Evolutionary conservation across 2,329 filamentous ascomycete species (phyloP).

Genomic region (Aspergillus sp.): DNA sequence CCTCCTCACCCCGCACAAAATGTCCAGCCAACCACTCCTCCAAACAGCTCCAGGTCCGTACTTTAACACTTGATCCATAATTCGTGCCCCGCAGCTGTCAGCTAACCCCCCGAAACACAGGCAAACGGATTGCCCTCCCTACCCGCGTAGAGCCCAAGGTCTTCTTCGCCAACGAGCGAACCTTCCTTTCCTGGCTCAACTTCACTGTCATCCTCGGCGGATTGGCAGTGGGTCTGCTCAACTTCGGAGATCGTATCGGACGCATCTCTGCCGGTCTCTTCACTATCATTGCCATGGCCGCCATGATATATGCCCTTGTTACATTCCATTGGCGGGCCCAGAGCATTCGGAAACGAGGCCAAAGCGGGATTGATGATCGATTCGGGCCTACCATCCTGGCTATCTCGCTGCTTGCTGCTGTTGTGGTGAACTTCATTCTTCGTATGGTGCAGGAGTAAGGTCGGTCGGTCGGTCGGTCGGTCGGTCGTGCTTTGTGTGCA

Average conservation of each 20-base stretch:
- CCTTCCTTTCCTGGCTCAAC: constrained; percentile 99
- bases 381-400: constrained; percentile 91
- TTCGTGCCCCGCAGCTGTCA: background rate
- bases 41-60: constrained; percentile 82
- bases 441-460: constrained; percentile 45
- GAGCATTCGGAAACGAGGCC: constrained; percentile 84
- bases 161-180: constrained; percentile 99
- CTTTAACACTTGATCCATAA: background rate
- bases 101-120: constrained; percentile 47
- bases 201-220: constrained; percentile 98
- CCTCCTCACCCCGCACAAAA: constrained; percentile 43
- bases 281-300: constrained; percentile 88
- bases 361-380: constrained; percentile 94
- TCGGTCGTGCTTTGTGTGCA: background rate
- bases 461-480: background rate
- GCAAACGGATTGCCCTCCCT: constrained; percentile 97
- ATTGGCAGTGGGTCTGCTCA: constrained; percentile 92
- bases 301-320: constrained; percentile 90
- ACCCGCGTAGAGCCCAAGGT: constrained; percentile 99
- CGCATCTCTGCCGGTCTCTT: constrained; percentile 94
- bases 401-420: constrained; percentile 78
- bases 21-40: constrained; percentile 96
- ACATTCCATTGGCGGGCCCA: constrained; percentile 98
- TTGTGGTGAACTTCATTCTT: constrained; percentile 95
- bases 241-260: constrained; percentile 92